Evolutionary conservation across 108 stramenopile genomes (phyloP).

Genomic region (Nitzschia palea): DNA sequence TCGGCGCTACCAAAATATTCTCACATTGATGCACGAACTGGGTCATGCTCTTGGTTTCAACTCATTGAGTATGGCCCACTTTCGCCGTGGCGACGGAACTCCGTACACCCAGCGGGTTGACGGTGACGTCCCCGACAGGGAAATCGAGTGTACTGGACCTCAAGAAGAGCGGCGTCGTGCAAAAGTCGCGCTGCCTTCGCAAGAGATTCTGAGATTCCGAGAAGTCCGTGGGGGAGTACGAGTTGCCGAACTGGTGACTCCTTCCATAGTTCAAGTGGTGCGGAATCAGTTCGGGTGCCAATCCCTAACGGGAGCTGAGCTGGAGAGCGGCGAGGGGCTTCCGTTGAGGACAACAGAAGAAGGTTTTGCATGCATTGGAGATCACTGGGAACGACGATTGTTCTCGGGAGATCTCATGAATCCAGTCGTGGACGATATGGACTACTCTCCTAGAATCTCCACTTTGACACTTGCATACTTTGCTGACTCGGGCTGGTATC

Average conservation of each 20-base stretch:
- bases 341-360: conserved; percentile 30
- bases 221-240: conserved; percentile 74
- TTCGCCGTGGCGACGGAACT: conserved; percentile 71
- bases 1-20: conserved; percentile 47
- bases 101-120: conserved; percentile 64
- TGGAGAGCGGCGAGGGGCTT: conserved; percentile 54
- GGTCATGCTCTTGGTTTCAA: conserved; percentile 84
- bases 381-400: conserved; percentile 80
- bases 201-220: conserved; percentile 61
- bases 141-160: conserved; percentile 64
- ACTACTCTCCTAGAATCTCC: conserved; percentile 61
- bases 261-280: conserved; percentile 69
- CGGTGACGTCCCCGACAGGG: conserved; percentile 37
- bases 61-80: conserved; percentile 69
- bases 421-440: conserved; percentile 68
- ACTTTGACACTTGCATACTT: conserved; percentile 79
- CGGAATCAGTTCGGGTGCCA: conserved; percentile 87
- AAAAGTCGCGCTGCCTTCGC: conserved; percentile 64
- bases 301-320: conserved; percentile 67
- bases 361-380: conserved; percentile 56
- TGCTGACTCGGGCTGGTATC: conserved; percentile 87
- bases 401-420: conserved; percentile 81
- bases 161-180: conserved; percentile 28
- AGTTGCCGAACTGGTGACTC: conserved; percentile 75
- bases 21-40: conserved; percentile 79